Base-by-base conservation (phyloP, 2,329 filamentous ascomycete genomes). In the Cyphellophora europaea region DNA sequence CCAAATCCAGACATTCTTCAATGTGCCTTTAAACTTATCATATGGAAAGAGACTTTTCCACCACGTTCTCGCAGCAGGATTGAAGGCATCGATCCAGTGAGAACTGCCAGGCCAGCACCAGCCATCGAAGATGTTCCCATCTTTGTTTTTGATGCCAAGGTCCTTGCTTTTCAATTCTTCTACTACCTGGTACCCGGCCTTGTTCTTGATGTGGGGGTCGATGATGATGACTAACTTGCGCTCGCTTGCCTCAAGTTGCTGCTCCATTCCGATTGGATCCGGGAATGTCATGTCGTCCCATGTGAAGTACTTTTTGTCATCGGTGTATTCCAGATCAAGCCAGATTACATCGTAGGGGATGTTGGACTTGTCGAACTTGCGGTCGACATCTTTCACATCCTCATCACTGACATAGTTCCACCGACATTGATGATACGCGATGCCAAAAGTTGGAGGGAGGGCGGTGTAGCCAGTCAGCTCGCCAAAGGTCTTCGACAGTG, bases 101-200 rank as follows among this genome's bases (percentile, higher is more conserved):
- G 91, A 96, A 5, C 86, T 89, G 5, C 91, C 91, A 4, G 91
- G 91, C 91, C 91, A 98, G 67, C 91, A 98, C 88, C 88, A 95
- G 35, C 91, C 91, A 53, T 98, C 91, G 51, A 88, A 98, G 41
- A 84, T 73, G 35, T 82, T 80, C 42, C 78, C 79, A 15, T 94
- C 83, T 63, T 96, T 98, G 67, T 93, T 88, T 56, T 84, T 80
- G 31, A 93, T 79, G 5, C 79, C 88, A 11, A 95, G 66, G 6
- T 82, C 80, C 54, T 94, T 85, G 37, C 77, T 80, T 59, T 83
- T 91, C 47, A 98, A 61, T 53, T 95, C 80, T 11, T 88, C 73
- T 6, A 80, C 78, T 17, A 96, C 71, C 1, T 63, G 64, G 54
- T 94, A 98, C 49, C 75, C 72, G 35, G 77, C 80, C 34, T 77